These are phyloP conservation scores for Heterobasidion annosum DNA, from an alignment of 1,284 basidiomycete species.

Conservation along the genomic window DNA sequence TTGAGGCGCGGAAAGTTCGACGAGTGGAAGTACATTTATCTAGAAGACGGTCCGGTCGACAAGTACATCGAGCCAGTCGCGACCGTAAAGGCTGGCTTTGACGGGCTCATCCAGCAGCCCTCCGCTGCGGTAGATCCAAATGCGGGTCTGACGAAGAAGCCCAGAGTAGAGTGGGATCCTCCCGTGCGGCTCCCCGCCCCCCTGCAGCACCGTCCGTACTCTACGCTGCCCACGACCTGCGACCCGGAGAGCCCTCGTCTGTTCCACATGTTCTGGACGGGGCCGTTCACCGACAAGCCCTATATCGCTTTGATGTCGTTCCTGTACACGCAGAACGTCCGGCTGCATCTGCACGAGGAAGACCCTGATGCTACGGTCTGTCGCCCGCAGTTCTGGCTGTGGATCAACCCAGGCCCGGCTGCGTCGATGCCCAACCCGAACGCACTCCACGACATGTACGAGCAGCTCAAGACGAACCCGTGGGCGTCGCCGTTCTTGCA, in stretches of 20 bases:
- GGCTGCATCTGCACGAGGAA: constrained; percentile 39
- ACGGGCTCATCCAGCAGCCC: constrained; percentile 15
- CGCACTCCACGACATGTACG: constrained; percentile 50
- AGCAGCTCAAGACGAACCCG: constrained; percentile 46
- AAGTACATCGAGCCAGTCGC: constrained; percentile 24
- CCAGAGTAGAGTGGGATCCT: constrained; percentile 35
- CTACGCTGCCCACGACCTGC: constrained; percentile 35
- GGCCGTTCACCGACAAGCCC: constrained; percentile 73
- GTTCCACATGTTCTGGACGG: constrained; percentile 81
- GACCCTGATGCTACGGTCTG: constrained; percentile 32
- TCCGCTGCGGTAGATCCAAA: constrained; percentile 22
- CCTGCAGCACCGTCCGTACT: constrained; percentile 28
- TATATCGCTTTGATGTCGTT: constrained; percentile 69
- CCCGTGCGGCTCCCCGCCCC: constrained; percentile 25
- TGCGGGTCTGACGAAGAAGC: constrained; percentile 30
- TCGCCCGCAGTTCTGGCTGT: constrained; percentile 66
- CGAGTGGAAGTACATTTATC: constrained; percentile 59
- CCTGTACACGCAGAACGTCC: constrained; percentile 71
- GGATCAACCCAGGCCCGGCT: constrained; percentile 64
- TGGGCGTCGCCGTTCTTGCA: constrained; percentile 66
- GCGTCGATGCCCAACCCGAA: constrained; percentile 42
- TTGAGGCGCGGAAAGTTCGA: constrained; percentile 50
- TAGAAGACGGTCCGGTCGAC: constrained; percentile 38
- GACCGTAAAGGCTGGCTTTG: constrained; percentile 13
- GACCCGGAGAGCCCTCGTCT: constrained; percentile 58